A percentile compares a stretch with the other conserved stretches of the same genome.
Evolutionary conservation across 257 asterid genomes (phyloP).

Genomic region (Solanum dulcamara): DNA sequence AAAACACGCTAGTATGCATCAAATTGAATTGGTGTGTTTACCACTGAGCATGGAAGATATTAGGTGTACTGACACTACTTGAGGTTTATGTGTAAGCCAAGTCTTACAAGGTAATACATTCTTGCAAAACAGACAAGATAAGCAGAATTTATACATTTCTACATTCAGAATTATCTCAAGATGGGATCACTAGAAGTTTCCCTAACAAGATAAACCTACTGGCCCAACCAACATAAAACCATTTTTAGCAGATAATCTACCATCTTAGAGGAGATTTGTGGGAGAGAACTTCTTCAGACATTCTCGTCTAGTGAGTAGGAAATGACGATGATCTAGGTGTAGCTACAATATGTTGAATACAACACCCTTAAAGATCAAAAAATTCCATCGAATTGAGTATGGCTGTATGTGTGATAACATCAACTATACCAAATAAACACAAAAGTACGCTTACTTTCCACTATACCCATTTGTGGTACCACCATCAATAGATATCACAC

Average conservation of each 20-base stretch:
- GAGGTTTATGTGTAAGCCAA: background rate
- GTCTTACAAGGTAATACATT: background rate
- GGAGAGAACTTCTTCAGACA: background rate
- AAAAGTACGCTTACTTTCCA: background rate
- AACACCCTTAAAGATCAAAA: background rate
- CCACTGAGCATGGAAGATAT: background rate
- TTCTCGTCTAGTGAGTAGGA: background rate
- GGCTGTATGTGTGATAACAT: background rate
- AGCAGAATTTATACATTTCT: background rate
- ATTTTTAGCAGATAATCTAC: background rate
- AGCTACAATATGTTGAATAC: background rate
- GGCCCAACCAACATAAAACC: background rate
- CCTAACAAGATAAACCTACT: background rate
- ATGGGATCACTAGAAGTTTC: background rate
- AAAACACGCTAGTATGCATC: background rate
- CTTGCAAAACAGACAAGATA: background rate
- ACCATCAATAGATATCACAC: background rate
- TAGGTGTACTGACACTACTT: background rate
- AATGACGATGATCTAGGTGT: background rate
- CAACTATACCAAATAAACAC: background rate
- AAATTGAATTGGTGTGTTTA: background rate
- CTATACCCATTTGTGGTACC: background rate
- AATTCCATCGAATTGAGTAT: background rate
- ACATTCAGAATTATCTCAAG: background rate
- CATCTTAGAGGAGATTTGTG: background rate